phyloP scores from a whole-genome alignment of 2,329 filamentous ascomycete species.

The Capronia coronata region DNA sequence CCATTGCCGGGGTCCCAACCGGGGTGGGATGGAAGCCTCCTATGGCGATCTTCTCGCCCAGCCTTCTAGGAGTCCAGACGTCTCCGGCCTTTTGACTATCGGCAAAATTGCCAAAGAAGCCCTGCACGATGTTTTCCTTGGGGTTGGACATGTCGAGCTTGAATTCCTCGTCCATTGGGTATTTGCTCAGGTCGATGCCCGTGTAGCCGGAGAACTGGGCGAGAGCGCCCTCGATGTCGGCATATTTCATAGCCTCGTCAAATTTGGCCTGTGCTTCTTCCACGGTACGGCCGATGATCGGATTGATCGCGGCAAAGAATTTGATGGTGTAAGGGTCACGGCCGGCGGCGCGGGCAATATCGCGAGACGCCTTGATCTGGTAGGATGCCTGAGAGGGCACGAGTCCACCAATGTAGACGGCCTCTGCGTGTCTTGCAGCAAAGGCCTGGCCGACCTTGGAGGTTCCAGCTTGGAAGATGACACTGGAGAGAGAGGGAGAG shows the following conservation, averaged over 20 bases:
- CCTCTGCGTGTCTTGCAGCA: conserved; percentile 40
- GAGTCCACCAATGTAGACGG: conserved; percentile 43
- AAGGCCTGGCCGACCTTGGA: conserved; percentile 43
- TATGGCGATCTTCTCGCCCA: neutral
- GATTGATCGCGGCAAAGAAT: conserved; percentile 47
- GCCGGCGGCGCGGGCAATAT: conserved; percentile 40
- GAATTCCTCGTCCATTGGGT: conserved; percentile 52
- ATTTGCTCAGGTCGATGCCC: conserved; percentile 51
- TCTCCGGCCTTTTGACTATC: conserved; percentile 1
- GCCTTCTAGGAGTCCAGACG: conserved; percentile 45
- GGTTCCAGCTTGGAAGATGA: conserved; percentile 44
- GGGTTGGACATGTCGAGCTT: conserved; percentile 40
- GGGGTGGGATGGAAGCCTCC: neutral
- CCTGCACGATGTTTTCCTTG: too few species aligned
- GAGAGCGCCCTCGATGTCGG: conserved; percentile 48
- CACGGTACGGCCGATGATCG: conserved; percentile 45
- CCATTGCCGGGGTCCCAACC: conserved; percentile 42
- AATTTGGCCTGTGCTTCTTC: conserved; percentile 50
- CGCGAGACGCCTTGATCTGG: conserved; percentile 39
- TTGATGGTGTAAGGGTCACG: conserved; percentile 53
- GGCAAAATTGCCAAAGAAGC: conserved; percentile 28
- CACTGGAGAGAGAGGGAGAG: too few species aligned
- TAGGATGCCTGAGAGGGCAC: conserved; percentile 37
- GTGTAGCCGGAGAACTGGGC: conserved; percentile 54
- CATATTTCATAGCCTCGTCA: conserved; percentile 46